Conservation (phyloP, 345 rosid species). For the Citrus unshiu region DNA sequence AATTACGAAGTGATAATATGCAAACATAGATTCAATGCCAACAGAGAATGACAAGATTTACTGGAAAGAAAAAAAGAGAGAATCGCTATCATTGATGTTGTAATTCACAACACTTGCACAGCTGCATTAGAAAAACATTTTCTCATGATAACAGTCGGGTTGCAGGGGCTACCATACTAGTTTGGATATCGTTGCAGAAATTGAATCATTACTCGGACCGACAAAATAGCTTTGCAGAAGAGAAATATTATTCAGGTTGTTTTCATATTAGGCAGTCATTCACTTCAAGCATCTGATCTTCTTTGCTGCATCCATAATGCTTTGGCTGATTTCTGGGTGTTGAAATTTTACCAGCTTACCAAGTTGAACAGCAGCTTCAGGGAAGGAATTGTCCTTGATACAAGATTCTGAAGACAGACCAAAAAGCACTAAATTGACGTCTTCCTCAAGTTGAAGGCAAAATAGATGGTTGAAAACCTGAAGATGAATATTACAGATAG, state of each 20-base stretch:
- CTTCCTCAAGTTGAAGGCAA: constrained; percentile 80
- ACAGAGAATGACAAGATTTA: too few species aligned
- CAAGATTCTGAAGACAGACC: constrained; percentile 51
- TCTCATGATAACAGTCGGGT: neutral
- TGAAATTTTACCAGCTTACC: constrained; percentile 51
- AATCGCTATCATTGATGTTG: neutral
- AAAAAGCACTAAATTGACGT: constrained; percentile 70
- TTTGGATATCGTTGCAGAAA: neutral
- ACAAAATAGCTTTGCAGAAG: neutral
- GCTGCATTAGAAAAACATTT: neutral
- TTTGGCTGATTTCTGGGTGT: constrained; percentile 51
- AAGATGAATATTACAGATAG: neutral
- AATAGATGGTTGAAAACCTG: constrained; percentile 70
- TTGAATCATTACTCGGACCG: neutral
- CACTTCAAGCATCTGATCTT: constrained; percentile 55
- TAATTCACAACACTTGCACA: neutral
- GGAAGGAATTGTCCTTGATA: constrained; percentile 38
- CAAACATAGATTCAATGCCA: neutral
- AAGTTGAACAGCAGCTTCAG: constrained; percentile 40
- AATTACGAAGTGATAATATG: neutral
- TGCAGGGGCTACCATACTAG: neutral
- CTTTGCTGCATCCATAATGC: constrained; percentile 53
- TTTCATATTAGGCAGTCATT: neutral
- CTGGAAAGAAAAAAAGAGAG: too few species aligned
- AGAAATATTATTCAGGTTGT: neutral